phyloP scores from a whole-genome alignment of 2,329 filamentous ascomycete species.

The Purpureocillium lavendulum region DNA sequence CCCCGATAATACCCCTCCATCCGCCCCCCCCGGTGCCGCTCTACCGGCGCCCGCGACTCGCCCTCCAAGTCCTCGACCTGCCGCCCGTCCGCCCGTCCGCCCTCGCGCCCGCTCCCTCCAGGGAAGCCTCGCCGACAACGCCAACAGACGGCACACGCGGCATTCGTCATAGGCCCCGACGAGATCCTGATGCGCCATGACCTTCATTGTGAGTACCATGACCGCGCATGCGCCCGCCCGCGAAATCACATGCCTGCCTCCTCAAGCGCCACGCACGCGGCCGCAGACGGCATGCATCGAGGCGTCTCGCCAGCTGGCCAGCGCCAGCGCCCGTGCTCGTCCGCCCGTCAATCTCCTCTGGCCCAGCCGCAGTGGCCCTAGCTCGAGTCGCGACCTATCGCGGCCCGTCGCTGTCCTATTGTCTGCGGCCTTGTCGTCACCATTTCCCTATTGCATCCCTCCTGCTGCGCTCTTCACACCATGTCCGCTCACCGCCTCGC shows the following conservation, averaged over 20 bases:
- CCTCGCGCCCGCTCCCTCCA: too few relatives aligned
- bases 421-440: not conserved
- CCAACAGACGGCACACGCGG: too few relatives aligned
- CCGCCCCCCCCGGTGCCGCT: too few relatives aligned
- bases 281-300: conserved; percentile 2
- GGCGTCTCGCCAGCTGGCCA: not conserved
- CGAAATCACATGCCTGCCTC: conserved; percentile 11
- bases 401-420: not conserved
- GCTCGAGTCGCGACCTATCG: not conserved
- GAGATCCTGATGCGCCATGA: conserved; percentile 25
- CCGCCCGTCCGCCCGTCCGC: too few relatives aligned
- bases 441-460: not conserved
- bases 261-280: conserved; percentile 9
- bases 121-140: too few relatives aligned
- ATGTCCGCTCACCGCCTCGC: not conserved
- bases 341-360: not conserved
- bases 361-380: too few relatives aligned
- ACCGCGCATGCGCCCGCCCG: conserved; percentile 6
- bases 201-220: conserved; percentile 30
- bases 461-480: not conserved
- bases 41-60: too few relatives aligned
- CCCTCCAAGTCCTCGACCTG: too few relatives aligned
- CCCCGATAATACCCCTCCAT: too few relatives aligned
- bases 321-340: not conserved
- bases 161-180: too few relatives aligned